phyloP scores from a whole-genome alignment of 2,329 filamentous ascomycete genomes.

The Fusarium praegraminearum region DNA sequence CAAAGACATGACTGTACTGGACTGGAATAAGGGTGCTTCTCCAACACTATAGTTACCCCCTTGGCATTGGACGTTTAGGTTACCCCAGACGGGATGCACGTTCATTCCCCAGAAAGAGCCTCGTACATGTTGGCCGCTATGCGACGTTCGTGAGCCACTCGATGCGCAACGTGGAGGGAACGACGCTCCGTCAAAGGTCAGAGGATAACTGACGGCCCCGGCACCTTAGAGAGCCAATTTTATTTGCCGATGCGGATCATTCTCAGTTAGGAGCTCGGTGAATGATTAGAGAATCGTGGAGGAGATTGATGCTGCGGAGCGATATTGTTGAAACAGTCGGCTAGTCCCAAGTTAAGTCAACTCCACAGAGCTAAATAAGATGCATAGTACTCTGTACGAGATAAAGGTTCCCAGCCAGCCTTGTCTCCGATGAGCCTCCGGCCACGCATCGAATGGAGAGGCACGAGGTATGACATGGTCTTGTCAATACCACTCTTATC shows the following conservation, averaged over 20 bases:
- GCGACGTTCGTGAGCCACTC: slow-evolving; percentile 42
- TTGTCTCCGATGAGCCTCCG: slow-evolving; percentile 4
- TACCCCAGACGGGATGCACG: slow-evolving; percentile 42
- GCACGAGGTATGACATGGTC: background rate
- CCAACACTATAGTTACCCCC: slow-evolving; percentile 14
- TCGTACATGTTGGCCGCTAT: slow-evolving; percentile 22
- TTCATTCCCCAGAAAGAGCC: slow-evolving; percentile 32
- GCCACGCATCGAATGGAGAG: background rate
- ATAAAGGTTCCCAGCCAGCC: slow-evolving; percentile 12
- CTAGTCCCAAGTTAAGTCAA: slow-evolving; percentile 14
- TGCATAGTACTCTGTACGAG: background rate
- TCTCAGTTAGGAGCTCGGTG: slow-evolving; percentile 34
- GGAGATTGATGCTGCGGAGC: slow-evolving; percentile 18
- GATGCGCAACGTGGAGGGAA: slow-evolving; percentile 44
- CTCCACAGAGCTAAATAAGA: slow-evolving; percentile 16
- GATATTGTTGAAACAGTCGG: slow-evolving; percentile 25
- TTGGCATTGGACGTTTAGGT: slow-evolving; percentile 26
- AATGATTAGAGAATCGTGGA: slow-evolving; percentile 21
- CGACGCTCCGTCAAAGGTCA: slow-evolving; percentile 33
- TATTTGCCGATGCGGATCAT: slow-evolving; percentile 31
- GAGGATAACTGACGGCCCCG: slow-evolving; percentile 21
- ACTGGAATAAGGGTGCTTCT: slow-evolving; percentile 2
- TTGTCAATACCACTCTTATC: background rate
- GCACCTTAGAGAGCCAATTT: slow-evolving; percentile 2
- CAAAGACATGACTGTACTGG: background rate